Base-by-base conservation (phyloP, 2,329 filamentous ascomycete genomes). In the Penicillium sp. region DNA sequence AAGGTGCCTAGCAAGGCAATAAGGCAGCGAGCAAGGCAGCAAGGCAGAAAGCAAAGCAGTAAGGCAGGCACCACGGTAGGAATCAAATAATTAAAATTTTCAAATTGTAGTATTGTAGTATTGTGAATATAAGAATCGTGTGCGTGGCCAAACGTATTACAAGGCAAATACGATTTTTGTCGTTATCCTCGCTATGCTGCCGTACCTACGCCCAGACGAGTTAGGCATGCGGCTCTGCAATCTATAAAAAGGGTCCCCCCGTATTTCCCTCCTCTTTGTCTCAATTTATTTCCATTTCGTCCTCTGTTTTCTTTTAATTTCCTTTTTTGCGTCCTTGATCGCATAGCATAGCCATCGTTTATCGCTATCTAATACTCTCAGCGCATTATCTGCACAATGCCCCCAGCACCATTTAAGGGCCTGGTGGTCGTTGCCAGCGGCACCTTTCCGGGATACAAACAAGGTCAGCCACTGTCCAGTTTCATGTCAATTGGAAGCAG, bases 351-450 rank as follows among this genome's bases (percentile, higher is more conserved):
- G 12, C 2, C 4, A 16, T 14, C 5, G 12, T 16, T 35, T 14
- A 14, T 35, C 30, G 8, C 14, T 35, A 35, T 35, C 12, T 35
- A 35, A 35, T 35, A 35, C 14, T 35, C 14, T 2, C 12, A 35
- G 30, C 30, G 14, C 14, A 16, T 3, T 24, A 24, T 16, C n/a
- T 35, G 8, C 24, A 57, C 42, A 42, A 72, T 71, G 68, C 53
- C 68, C 5, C 58, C 61, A 2, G 26, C 52, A n/a, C 51, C 60
- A 14, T 70, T 74, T 46, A 69, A 70, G 47, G 61, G 65, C 0
- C 52, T 65, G 7, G 60, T 73, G 5, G 74, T 90, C 46, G 81
- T 79, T 21, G 67, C 88, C 24, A 85, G 82, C 56, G 87, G 87
- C 59, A 81, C 80, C 5, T 85, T 89, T 62, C 71, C 79, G 1